Evolutionary conservation across 2,329 filamentous ascomycete genomes (phyloP), one percentile per base, ranked within the genome.

Genomic region (Fusarium ambrosium): DNA sequence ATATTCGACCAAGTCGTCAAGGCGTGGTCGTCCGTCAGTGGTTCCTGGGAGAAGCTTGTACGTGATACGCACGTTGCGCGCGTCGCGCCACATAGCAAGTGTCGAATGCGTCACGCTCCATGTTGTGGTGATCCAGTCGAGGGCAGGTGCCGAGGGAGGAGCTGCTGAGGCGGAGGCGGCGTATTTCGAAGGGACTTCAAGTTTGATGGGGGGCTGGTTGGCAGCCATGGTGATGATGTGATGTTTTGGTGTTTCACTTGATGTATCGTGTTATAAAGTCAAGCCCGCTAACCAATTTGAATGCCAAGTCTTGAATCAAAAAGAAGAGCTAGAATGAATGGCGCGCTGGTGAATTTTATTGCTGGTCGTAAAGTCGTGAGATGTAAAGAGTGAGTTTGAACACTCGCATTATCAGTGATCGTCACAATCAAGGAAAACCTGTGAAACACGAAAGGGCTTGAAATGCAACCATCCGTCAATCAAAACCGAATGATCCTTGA

Each of bases 21-120:
- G 84, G 68, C 88, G 86, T 6, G 80, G 65, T 24, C 82, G 81
- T 65, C 86, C 84, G 45, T 86, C 84, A 69, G 71, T 18, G 73
- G 81, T 71, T 29, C 81, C 69, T 13, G 83, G 79, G 10, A 93
- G 86, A 1, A 88, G 82, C 11, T 84, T 89, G 86, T 97, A 97
- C 37, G 91, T 93, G 81, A 97, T 96, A 78, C 89, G 89, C 16
- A 97, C 94, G 83, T 97, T 97, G 81, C 91, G 92, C 63, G 93
- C 92, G 56, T 89, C 89, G 77, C 91, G 91, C 94, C 94, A 97
- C 93, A 97, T 95, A 72, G 89, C 85, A 13, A 95, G 89, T 6
- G 92, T 94, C 6, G 91, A 93, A 84, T 95, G 92, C 13, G 92
- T 94, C 66, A 95, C 92, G 77, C 89, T 85, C 93, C 93, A 95